Evolutionary conservation across 371 early-diverging fungal genomes (phyloP).

Genomic region (Syncephalastrum monosporum): DNA sequence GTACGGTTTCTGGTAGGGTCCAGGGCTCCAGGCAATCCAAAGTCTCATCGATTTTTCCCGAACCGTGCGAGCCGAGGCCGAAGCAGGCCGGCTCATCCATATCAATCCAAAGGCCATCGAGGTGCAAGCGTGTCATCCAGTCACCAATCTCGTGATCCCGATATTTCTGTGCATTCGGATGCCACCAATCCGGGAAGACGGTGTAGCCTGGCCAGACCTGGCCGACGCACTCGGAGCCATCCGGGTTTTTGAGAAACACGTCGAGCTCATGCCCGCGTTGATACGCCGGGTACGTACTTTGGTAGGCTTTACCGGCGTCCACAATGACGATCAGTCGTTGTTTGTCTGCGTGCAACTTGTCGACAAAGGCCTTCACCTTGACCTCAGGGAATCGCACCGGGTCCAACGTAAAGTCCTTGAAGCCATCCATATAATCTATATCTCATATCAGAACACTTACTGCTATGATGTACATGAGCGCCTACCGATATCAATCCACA

Average conservation of each 20-base stretch:
- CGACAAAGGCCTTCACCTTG: constrained; percentile 25
- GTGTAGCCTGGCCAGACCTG: constrained; percentile 73
- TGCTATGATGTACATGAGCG: too few species aligned
- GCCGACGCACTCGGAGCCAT: constrained; percentile 47
- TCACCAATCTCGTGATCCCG: constrained; percentile 16
- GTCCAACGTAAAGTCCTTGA: constrained; percentile 51
- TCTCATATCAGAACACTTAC: too few species aligned
- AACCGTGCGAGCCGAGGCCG: constrained; percentile 22
- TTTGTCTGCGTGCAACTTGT: constrained; percentile 28
- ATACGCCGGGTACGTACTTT: constrained; percentile 37
- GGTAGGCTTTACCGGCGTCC: constrained; percentile 48
- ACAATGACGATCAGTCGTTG: constrained; percentile 51
- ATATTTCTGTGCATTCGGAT: constrained; percentile 11
- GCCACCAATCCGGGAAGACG: constrained; percentile 25
- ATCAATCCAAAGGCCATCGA: constrained; percentile 62
- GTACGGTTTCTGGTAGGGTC: constrained; percentile 24
- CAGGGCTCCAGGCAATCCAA: constrained; percentile 25
- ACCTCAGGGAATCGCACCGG: constrained; percentile 41
- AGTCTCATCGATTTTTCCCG: constrained; percentile 15
- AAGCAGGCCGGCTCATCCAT: constrained; percentile 75
- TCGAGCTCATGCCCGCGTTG: constrained; percentile 37
- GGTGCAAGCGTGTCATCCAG: constrained; percentile 8
- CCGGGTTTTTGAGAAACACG: constrained; percentile 49
- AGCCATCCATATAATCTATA: constrained; percentile 57
- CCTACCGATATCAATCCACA: constrained; percentile 71